Evolutionary conservation across 805 yeast genomes (phyloP), one percentile per base, ranked within the genome.

Genomic region (Saccharomycopsis synnaedendra): DNA sequence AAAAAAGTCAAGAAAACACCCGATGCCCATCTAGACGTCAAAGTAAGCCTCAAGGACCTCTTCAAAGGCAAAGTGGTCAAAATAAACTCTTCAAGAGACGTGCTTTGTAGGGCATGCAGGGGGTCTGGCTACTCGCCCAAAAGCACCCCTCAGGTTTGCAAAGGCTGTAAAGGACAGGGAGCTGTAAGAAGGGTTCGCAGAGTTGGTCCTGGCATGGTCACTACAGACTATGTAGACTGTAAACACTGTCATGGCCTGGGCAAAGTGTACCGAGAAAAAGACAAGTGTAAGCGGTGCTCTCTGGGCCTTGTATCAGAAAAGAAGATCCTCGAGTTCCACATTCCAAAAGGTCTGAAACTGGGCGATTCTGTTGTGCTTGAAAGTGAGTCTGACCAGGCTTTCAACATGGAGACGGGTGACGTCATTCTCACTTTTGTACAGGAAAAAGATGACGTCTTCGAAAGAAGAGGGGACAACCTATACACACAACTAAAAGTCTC

Each of bases 31-130:
- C 60, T 87, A 43, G 74, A 76, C 30, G 72, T 86, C 8, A 75
- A 73, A 4, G 75, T 89, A 8, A 69, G 84, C 0, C 63, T 87
- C 52, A 85, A 79, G 48, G 95, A 87, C 50, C 63, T 85, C 40
- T 88, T 76, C 68, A 78, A 77, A 54, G 96, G 97, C 3, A 85
- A 85, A 60, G 76, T 80, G 5, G 72, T 88, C 53, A 85, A 85
- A 59, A 75, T 85, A 57, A 73, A 84, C 3, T 73, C 84, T 2
- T 76, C 82, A 3, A 74, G 96, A 60, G 76, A 83, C 57, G 69
- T 83, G 6, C 64, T 88, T 1, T 90, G 98, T 67, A 62, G 70
- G 4, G 58, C 64, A 36, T 90, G 98, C 65, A 66, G 71, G 39
- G 97, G 97, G 2, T 64, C 75, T 0, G 97, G 97, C 2, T 80